Conservation (phyloP, 495 filamentous ascomycete species). For the Daldinia decipiens region DNA sequence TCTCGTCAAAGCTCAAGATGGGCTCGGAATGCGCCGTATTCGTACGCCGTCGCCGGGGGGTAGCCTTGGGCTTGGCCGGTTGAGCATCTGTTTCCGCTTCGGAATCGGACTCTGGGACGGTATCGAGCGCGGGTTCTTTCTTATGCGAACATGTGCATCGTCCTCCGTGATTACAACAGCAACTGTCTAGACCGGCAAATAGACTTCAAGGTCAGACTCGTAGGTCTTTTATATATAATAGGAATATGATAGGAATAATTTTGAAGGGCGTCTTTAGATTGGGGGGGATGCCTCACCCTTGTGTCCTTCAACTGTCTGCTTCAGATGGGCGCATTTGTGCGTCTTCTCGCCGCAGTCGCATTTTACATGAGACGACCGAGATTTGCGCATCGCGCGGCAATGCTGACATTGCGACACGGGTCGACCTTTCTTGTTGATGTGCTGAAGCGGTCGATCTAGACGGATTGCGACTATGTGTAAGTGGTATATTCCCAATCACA, state of each 20-base stretch:
- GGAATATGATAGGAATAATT: conserved; percentile 21
- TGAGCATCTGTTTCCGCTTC: conserved; percentile 53
- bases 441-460: conserved; percentile 88
- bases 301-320: conserved; percentile 63
- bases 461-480: conserved; percentile 44
- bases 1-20: conserved; percentile 84
- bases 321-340: conserved; percentile 74
- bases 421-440: conserved; percentile 98
- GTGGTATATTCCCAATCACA: conserved; percentile 17
- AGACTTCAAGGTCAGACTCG: conserved; percentile 59
- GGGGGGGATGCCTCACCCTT: conserved; percentile 57
- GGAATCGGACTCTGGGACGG: conserved; percentile 74
- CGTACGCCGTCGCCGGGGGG: conserved; percentile 72
- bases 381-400: conserved; percentile 97
- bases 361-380: conserved; percentile 92
- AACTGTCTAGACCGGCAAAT: conserved; percentile 68
- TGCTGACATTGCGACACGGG: conserved; percentile 98
- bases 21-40: conserved; percentile 85
- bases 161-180: conserved; percentile 90
- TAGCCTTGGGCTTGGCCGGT: conserved; percentile 59
- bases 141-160: conserved; percentile 93
- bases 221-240: conserved; percentile 19
- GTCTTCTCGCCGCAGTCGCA: conserved; percentile 97
- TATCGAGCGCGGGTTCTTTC: conserved; percentile 82
- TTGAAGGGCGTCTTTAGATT: conserved; percentile 9